These are phyloP conservation scores for Paracamarosporium sp. DNA, from an alignment of 2,329 filamentous ascomycete species.

Conservation along the genomic window DNA sequence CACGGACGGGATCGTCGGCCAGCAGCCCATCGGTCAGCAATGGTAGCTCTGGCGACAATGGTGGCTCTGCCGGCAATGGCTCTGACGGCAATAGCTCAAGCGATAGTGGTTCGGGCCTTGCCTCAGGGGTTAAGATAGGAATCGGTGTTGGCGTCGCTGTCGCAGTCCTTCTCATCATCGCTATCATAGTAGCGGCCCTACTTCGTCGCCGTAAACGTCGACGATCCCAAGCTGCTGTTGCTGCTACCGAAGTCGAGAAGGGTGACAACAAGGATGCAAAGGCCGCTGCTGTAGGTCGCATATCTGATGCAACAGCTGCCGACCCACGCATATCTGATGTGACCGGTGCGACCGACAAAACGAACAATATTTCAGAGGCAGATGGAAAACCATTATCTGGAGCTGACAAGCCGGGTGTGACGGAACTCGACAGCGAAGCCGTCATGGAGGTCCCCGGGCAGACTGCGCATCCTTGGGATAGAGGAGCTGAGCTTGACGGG, in stretches of 20 bases:
- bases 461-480: conserved; percentile 2
- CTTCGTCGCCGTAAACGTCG: conserved; percentile 4
- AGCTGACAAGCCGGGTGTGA: conserved; percentile 2
- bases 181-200: not conserved
- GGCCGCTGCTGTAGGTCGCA: not conserved
- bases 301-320: not conserved
- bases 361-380: not conserved
- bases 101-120: not conserved
- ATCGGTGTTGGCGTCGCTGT: conserved; percentile 5
- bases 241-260: not conserved
- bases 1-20: not conserved
- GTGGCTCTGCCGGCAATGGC: not conserved
- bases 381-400: conserved; percentile 1
- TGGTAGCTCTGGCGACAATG: not conserved
- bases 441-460: conserved; percentile 1
- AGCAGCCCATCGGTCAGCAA: not conserved
- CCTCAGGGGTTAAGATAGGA: conserved; percentile 2
- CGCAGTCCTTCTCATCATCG: not conserved
- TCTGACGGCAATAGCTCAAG: not conserved
- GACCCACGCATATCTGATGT: conserved; percentile 2
- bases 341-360: not conserved
- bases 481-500: not conserved
- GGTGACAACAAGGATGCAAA: not conserved
- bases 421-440: conserved; percentile 2
- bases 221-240: not conserved